Evolutionary conservation across 352 stramenopile genomes (phyloP), one percentile per base, ranked within the genome.

Genomic region (Phytophthora citrophthora): DNA sequence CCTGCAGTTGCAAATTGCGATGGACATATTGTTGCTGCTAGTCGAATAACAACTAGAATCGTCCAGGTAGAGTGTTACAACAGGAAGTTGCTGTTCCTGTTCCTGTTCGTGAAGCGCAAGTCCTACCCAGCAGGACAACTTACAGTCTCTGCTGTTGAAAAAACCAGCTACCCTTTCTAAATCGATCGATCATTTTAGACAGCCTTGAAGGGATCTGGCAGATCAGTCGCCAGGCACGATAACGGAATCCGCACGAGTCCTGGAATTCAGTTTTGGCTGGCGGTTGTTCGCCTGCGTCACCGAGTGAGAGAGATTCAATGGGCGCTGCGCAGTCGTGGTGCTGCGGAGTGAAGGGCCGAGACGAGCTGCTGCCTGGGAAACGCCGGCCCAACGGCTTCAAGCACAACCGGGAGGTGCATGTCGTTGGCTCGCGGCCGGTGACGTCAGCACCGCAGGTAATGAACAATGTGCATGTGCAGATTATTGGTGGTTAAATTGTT

Each of bases 271-370:
- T 54, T 32, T 32, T 20, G 27, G 27, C 27, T 32, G 27, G 27
- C 5, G 26, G 41, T 13, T 16, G 23, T 13, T 7, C 24, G 20
- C 24, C 10, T 38, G 16, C n/a, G 5, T n/a, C 10, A 26, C 46
- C 27, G 9, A 29, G 16, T 27, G 29, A 10, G 2, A 20, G n/a
- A 44, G 48, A 44, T 43, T 41, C 48, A 54, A 36, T 86, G 76
- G 79, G 76, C 5, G 76, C 64, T 0, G 61, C 56, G 15, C 74
- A 79, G 60, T 83, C 80, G 45, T 88, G 77, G 74, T 90, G 79
- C 61, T 89, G 76, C 50, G 79, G 81, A 23, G 63, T 65, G 15
- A 78, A 65, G 34, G 57, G 57, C 18, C 61, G 68, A 29, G 74
- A 75, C 11, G 76, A 81, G 56, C 57, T 87, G 56, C 68, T 67